Base-by-base conservation (phyloP, 805 yeast genomes). In the Wickerhamomyces rabaulensis region DNA sequence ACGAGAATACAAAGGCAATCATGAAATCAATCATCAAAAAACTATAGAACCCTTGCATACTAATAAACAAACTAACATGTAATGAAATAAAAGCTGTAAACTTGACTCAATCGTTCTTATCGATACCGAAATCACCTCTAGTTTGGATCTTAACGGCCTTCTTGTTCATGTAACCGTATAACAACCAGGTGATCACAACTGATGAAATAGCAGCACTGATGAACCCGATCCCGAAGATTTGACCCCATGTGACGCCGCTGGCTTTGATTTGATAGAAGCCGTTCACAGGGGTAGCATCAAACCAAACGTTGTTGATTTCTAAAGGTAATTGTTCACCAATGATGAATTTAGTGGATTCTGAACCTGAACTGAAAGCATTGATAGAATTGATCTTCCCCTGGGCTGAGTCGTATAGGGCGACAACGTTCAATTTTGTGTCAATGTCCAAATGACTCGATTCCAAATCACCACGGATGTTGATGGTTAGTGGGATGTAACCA, bases 361-460 rank as follows among this genome's bases (percentile, higher is more conserved):
- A 68, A 10, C 84, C 73, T 67, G 77, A 82, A 3, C 80, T 84
- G 31, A 76, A 63, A 2, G 81, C 79, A 39, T 82, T 72, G 19
- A 84, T 65, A 47, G 66, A 65, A 22, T 53, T 57, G 6, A 61
- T 54, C 8, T 52, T 43, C 35, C 53, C 53, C 15, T 49, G 16
- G 27, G 39, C 35, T 48, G 23, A 59, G 80, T 69, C n/a, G 37
- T 48, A 48, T 9, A 45, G 38, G 4, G 80, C 61, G 2, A 82
- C 48, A 15, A 82, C 67, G 55, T 82, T 84, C 57, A 84, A 41
- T 27, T 70, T 61, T 9, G 77, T 67, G 57, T 85, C 90, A 41
- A 84, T 64, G 54, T 85, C 90, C 48, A 85, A 65, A 64, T 85
- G 91, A 37, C 82, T 73, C 40, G 80, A 82, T 53, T 79, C 80